Evolutionary conservation across 441 rosid genomes (phyloP).

Genomic region (Adansonia grandidieri): DNA sequence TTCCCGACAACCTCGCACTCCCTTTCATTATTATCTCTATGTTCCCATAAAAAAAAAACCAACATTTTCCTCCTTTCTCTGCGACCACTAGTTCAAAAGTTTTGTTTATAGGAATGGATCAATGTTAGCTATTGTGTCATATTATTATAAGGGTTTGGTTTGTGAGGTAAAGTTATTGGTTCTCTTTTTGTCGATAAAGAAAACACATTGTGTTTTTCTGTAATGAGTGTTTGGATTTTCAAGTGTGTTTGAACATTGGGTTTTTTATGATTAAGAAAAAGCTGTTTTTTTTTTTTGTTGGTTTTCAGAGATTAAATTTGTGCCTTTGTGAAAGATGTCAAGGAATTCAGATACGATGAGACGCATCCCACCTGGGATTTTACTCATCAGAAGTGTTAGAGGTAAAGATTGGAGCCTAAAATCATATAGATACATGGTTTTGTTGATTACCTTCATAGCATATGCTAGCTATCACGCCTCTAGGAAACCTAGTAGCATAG

Average conservation of each 20-base stretch:
- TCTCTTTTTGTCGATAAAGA: not conserved
- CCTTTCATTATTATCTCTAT: constrained; percentile 33
- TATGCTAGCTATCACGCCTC: constrained; percentile 86
- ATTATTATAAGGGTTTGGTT: constrained; percentile 1
- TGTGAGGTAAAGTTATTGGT: not conserved
- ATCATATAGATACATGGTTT: constrained; percentile 64
- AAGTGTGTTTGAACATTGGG: constrained; percentile 10
- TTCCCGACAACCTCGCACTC: constrained; percentile 72
- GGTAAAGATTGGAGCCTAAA: constrained; percentile 71
- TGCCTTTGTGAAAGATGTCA: constrained; percentile 38
- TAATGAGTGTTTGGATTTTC: not conserved
- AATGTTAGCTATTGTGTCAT: not conserved
- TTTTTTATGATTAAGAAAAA: not conserved
- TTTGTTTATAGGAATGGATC: constrained; percentile 17
- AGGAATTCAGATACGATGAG: constrained; percentile 41
- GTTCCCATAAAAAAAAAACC: not conserved
- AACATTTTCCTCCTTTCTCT: constrained; percentile 21
- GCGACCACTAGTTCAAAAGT: constrained; percentile 21
- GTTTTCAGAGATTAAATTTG: constrained; percentile 19
- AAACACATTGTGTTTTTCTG: constrained; percentile 21
- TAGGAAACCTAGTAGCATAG: constrained; percentile 89
- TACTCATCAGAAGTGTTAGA: constrained; percentile 56
- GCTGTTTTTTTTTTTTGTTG: constrained; percentile 2
- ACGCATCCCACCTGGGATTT: constrained; percentile 74
- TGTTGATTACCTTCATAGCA: constrained; percentile 75